Evolutionary conservation across 768 basidiomycete genomes (phyloP), one percentile per base, ranked within the genome.

Genomic region (Mycena amicta): DNA sequence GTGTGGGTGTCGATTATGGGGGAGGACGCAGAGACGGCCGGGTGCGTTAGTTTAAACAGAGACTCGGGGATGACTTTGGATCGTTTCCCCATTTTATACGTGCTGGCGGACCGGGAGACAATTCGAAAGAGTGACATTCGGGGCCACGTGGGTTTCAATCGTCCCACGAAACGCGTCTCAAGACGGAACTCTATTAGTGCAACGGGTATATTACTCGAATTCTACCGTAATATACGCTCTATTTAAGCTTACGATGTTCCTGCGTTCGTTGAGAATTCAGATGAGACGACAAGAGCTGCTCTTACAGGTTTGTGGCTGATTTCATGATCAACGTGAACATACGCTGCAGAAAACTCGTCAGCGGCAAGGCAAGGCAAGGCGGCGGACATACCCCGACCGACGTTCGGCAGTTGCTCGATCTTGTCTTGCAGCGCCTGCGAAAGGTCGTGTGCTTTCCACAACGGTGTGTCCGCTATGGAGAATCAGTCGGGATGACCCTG

Each of bases 1-100:
- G 90, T 92, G 73, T 95, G 93, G 0, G 92, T 94, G 73, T 95
- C 93, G 18, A 93, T 77, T 64, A 94, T 83, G 4, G 75, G 66
- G 4, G 72, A 54, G 1, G 70, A 51, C 2, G 77, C 2, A 75
- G 75, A 15, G 70, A 61, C 66, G 23, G 68, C 54, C 2, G 62
- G 56, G 53, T 68, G 70, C 70, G 69, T 59, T 15, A 80, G 78
- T 5, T 79, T 68, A 15, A 79, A 62, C 4, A 80, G 71, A 15
- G 61, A 55, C 51, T 62, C 61, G 1, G 55, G 50, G 30, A 57
- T 45, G 30, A 18, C 33, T 31, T 50, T 50, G 22, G 28, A 47
- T 11, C 33, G 28, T 37, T 56, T 56, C 28, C 55, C 55, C 55
- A 56, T 56, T 50, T 12, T 56, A 46, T 27, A 43, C 11, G 40